These are phyloP conservation scores for Pleurotus djamor DNA, from an alignment of 768 basidiomycete genomes.

Conservation along the genomic window DNA sequence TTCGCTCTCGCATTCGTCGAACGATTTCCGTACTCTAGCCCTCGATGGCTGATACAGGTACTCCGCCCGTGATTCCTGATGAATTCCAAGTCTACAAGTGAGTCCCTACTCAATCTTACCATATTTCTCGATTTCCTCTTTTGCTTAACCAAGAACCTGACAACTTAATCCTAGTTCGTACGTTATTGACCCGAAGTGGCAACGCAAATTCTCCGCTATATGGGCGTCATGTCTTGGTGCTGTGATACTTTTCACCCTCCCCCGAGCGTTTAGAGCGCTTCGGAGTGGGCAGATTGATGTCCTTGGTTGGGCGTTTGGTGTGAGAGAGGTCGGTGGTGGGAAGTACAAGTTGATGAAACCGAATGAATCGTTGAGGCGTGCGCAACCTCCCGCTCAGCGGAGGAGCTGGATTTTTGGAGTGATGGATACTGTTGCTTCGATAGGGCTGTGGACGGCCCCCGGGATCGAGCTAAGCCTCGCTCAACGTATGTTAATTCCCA, in stretches of 20 bases:
- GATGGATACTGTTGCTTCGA: conserved; percentile 28
- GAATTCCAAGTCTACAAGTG: conserved; percentile 70
- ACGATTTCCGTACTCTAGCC: too few species aligned
- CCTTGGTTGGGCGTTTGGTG: conserved; percentile 45
- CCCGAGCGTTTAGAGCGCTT: conserved; percentile 29
- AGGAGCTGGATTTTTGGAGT: background rate
- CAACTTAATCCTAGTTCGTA: conserved; percentile 59
- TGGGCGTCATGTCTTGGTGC: conserved; percentile 62
- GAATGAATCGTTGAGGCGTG: too few species aligned
- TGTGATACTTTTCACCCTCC: conserved; percentile 46
- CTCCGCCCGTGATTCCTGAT: conserved; percentile 57
- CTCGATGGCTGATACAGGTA: conserved; percentile 36
- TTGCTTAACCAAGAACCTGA: too few species aligned
- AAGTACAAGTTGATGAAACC: conserved; percentile 14
- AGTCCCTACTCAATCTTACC: background rate
- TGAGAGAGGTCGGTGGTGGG: conserved; percentile 41
- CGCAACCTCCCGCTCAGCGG: too few species aligned
- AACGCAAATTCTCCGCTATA: conserved; percentile 65
- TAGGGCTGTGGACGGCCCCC: conserved; percentile 48
- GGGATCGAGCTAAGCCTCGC: conserved; percentile 51
- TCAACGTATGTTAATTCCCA: conserved; percentile 44
- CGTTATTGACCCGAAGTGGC: conserved; percentile 75
- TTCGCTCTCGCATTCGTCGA: too few species aligned
- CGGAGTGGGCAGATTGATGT: conserved; percentile 30
- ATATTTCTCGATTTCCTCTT: too few species aligned